A percentile compares a stretch with the other conserved stretches of the same genome.
Evolutionary conservation across 192 early-diverging fungal species (phyloP).

Genomic region (Geosiphon pyriformis): DNA sequence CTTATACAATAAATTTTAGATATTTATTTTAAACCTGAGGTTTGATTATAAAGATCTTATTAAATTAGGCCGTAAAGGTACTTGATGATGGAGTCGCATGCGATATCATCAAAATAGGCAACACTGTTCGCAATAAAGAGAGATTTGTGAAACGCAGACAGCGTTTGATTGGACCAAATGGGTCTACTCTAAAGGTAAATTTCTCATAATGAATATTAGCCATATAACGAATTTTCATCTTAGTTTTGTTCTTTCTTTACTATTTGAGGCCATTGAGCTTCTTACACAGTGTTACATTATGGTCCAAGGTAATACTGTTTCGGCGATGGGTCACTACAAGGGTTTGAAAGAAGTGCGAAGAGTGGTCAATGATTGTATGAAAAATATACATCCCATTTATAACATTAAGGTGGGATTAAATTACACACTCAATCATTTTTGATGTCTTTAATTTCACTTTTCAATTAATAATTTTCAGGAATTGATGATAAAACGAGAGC

Average conservation of each 20-base stretch:
- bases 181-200: conserved; percentile 82
- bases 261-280: conserved; percentile 79
- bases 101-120: conserved; percentile 98
- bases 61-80: conserved; percentile 69
- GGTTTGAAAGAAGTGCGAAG: conserved; percentile 82
- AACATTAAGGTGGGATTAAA: conserved; percentile 76
- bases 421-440: no score
- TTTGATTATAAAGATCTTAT: not conserved
- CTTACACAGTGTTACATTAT: conserved; percentile 93
- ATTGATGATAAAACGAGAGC: conserved; percentile 96
- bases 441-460: no score
- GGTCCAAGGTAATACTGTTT: conserved; percentile 98
- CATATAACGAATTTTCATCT: not conserved
- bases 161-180: conserved; percentile 89
- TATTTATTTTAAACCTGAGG: not conserved
- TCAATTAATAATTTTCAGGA: conserved; percentile 51
- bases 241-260: not conserved
- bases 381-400: conserved; percentile 98
- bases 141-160: conserved; percentile 96
- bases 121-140: conserved; percentile 92
- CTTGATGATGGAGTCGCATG: conserved; percentile 88
- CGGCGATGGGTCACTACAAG: conserved; percentile 86
- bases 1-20: no score
- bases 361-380: conserved; percentile 96
- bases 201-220: not conserved